phyloP scores from a whole-genome alignment of 2,329 filamentous ascomycete species.

The Penicillium sp. region DNA sequence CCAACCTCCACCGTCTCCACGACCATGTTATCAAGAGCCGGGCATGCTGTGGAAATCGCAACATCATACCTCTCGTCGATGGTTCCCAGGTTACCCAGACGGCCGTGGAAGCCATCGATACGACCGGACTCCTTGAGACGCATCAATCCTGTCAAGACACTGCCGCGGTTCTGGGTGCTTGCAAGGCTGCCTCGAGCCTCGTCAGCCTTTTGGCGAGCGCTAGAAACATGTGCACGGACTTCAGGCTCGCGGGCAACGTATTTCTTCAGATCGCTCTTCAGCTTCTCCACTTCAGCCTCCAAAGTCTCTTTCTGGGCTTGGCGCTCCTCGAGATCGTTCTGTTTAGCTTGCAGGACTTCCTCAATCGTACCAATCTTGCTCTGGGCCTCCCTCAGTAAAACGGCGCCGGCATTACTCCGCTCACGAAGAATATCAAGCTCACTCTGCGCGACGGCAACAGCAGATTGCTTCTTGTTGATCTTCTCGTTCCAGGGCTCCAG shows the following conservation, averaged over 20 bases:
- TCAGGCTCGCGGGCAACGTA: constrained; percentile 76
- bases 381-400: constrained; percentile 79
- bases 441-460: constrained; percentile 90
- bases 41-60: constrained; percentile 95
- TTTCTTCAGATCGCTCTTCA: constrained; percentile 70
- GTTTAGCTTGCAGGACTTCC: constrained; percentile 67
- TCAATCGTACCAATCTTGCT: constrained; percentile 73
- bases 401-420: constrained; percentile 80
- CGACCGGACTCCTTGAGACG: constrained; percentile 92
- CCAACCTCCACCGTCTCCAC: constrained; percentile 94
- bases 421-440: constrained; percentile 90
- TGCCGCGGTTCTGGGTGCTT: constrained; percentile 86
- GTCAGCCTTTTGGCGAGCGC: constrained; percentile 88
- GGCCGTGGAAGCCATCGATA: constrained; percentile 94
- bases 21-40: constrained; percentile 89
- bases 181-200: constrained; percentile 89
- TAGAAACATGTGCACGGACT: constrained; percentile 79
- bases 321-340: constrained; percentile 71
- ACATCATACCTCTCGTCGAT: constrained; percentile 95
- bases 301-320: constrained; percentile 69
- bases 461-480: constrained; percentile 92
- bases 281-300: constrained; percentile 69
- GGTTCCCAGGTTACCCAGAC: constrained; percentile 87
- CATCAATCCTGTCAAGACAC: constrained; percentile 88
- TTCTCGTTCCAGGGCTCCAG: constrained; percentile 96